Evolutionary conservation across 495 filamentous ascomycete genomes (phyloP), one percentile per base, ranked within the genome.

Genomic region (Chlorociboria aeruginascens): DNA sequence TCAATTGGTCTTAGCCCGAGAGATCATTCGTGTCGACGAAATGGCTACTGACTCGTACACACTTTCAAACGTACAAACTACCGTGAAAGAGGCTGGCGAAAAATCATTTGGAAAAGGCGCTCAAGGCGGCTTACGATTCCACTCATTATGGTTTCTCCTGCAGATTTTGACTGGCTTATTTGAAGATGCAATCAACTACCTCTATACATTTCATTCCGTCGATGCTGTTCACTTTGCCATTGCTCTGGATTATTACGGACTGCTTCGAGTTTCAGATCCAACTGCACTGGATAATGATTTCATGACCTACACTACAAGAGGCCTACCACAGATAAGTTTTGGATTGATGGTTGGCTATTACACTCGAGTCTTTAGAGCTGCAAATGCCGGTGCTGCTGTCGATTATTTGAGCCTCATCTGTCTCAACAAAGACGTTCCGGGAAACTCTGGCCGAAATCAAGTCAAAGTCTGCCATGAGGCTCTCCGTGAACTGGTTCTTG

Each of bases 201-300:
- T 99, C 32, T 95, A 92, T 57, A 76, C 80, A 16, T 86, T 88
- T 67, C 81, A 85, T 8, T 92, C 92, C 49, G 81, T 93, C 40
- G 86, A 92, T 54, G 90, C 88, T 10, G 86, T 95, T 35, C 92
- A 99, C 66, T 95, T 97, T 61, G 87, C 87, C 32, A 86, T 97
- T 57, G 86, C 81, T 2, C 70, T 97, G 25, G 78, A 78, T 46
- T 97, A 84, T 63, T 99, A 99, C 60, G 92, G 92, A 12, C 76
- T 99, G 32, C 66, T 99, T 43, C 81, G 92, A 7, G 82, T 92
- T 8, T 78, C 86, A 8, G 82, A 89, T 61, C 80, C 82, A 48
- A 75, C 72, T 53, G 67, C 74, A 9, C 74, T 78, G 9, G 76
- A 76, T 30, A 79, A 84, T 56, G 85, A 90, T 56, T 76, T 93